Conservation (phyloP, 495 filamentous ascomycete genomes). For the Penicillium atrosanguineum region DNA sequence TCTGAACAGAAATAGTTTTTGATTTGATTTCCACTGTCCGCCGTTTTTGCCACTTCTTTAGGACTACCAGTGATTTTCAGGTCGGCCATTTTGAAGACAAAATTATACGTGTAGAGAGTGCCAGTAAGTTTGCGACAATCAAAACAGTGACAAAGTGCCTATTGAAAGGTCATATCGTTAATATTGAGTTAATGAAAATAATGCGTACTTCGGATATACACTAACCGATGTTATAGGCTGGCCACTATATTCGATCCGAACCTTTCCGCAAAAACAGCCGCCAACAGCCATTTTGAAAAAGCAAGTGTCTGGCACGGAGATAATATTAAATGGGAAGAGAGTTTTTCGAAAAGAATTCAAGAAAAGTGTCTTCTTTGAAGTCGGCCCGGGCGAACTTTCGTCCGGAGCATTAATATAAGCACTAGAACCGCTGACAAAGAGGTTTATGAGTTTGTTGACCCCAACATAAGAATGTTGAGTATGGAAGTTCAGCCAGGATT, state of each 20-base stretch:
- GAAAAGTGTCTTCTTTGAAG: neutral
- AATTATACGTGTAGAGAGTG: slow-evolving; percentile 18
- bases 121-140: slow-evolving; percentile 42
- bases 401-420: neutral
- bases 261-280: slow-evolving; percentile 6
- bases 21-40: slow-evolving; percentile 36
- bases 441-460: neutral
- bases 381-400: neutral
- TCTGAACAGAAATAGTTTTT: slow-evolving; percentile 39
- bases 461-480: neutral
- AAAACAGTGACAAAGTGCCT: slow-evolving; percentile 38
- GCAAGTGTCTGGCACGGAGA: neutral
- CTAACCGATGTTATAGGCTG: slow-evolving; percentile 25
- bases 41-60: slow-evolving; percentile 28
- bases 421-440: neutral
- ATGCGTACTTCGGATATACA: slow-evolving; percentile 8
- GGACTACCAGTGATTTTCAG: slow-evolving; percentile 30
- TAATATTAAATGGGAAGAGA: neutral
- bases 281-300: slow-evolving; percentile 3
- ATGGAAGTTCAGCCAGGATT: neutral
- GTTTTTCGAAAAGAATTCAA: neutral
- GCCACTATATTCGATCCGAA: slow-evolving; percentile 14
- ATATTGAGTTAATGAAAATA: slow-evolving; percentile 1
- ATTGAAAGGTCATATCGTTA: slow-evolving; percentile 1
- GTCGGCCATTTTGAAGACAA: slow-evolving; percentile 24